phyloP scores from a whole-genome alignment of 176 grass and related monocot species.

The Cymbopogon citratus region DNA sequence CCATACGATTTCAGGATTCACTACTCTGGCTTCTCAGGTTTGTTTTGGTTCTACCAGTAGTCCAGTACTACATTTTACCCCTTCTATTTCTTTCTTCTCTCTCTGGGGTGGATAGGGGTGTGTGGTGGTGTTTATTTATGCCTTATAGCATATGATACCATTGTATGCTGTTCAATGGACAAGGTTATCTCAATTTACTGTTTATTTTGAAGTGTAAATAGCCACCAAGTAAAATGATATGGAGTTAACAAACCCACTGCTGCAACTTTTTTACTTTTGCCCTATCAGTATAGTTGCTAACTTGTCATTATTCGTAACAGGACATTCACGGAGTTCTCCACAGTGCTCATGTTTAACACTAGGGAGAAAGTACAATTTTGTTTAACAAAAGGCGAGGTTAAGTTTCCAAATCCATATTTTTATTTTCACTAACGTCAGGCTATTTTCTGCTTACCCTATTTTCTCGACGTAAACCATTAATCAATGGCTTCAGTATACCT shows the following conservation, averaged over 20 bases:
- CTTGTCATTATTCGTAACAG: slow-evolving; percentile 46
- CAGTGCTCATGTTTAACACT: slow-evolving; percentile 26
- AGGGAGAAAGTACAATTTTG: slow-evolving; percentile 28
- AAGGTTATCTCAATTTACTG: neutral
- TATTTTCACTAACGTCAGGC: neutral
- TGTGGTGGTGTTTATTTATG: neutral
- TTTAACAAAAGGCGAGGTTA: slow-evolving; percentile 57
- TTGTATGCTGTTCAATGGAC: neutral
- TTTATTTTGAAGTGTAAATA: slow-evolving; percentile 17
- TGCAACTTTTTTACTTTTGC: neutral
- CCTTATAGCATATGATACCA: neutral
- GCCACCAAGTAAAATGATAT: slow-evolving; percentile 9
- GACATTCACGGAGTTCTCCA: slow-evolving; percentile 75
- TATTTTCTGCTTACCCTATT: slow-evolving; percentile 17
- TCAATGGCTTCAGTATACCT: neutral
- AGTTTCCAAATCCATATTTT: slow-evolving; percentile 26
- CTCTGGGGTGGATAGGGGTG: neutral
- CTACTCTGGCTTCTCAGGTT: slow-evolving; percentile 84
- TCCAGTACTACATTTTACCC: neutral
- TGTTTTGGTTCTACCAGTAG: slow-evolving; percentile 22
- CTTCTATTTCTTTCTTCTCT: neutral
- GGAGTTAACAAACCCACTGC: neutral
- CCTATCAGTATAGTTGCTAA: slow-evolving; percentile 9
- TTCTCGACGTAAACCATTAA: neutral
- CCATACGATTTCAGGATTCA: slow-evolving; percentile 65